Evolutionary conservation across 1,284 basidiomycete species (phyloP).

Genomic region (Sanghuangporus weigelae): DNA sequence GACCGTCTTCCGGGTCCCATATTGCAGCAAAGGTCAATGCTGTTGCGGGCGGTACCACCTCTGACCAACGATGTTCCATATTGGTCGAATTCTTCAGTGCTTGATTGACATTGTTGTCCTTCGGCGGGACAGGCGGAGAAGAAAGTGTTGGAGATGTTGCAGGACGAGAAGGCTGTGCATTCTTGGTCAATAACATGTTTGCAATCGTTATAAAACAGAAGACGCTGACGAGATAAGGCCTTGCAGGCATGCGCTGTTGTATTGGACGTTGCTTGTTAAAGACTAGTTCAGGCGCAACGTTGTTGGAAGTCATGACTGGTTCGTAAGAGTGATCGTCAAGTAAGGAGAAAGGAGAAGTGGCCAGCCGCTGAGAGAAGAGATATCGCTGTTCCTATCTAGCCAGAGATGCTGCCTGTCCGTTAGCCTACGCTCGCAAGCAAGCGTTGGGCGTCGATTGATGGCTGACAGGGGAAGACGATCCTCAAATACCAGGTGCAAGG

Average conservation of each 20-base stretch:
- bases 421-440: background rate
- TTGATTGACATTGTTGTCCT: background rate
- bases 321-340: background rate
- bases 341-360: background rate
- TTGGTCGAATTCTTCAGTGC: background rate
- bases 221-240: background rate
- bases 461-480: background rate
- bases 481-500: background rate
- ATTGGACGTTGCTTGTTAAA: background rate
- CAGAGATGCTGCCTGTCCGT: background rate
- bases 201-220: background rate
- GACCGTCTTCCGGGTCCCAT: slow-evolving; percentile 51
- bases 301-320: background rate
- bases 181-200: background rate
- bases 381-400: background rate
- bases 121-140: background rate
- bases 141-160: background rate
- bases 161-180: background rate
- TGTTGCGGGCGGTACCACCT: slow-evolving; percentile 47
- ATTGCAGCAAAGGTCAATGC: slow-evolving; percentile 54
- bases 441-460: background rate
- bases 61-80: slow-evolving; percentile 42
- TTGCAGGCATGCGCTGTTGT: background rate
- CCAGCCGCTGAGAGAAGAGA: background rate
- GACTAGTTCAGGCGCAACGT: background rate